These are phyloP conservation scores for Pilobolus umbonatus DNA, from an alignment of 192 early-diverging fungal genomes.

Conservation along the genomic window DNA sequence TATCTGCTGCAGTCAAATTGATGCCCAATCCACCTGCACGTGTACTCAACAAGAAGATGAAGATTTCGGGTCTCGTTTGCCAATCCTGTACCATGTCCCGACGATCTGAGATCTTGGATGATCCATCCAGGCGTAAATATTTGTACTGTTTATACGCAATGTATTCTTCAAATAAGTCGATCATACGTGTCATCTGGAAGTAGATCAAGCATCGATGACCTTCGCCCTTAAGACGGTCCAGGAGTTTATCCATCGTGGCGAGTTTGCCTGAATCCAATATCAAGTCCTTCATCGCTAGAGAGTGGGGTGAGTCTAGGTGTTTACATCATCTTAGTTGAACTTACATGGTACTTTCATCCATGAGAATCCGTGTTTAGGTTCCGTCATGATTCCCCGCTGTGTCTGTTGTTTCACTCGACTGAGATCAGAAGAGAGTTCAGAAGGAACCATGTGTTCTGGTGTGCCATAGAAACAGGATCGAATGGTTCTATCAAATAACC, in stretches of 20 bases:
- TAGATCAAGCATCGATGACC: slow-evolving; percentile 78
- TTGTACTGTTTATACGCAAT: slow-evolving; percentile 79
- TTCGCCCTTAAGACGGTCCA: slow-evolving; percentile 68
- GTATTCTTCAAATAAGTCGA: slow-evolving; percentile 87
- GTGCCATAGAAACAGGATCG: slow-evolving; percentile 39
- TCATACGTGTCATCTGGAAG: slow-evolving; percentile 90
- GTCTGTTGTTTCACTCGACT: background rate
- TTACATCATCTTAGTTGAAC: background rate
- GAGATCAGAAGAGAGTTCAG: slow-evolving; percentile 8
- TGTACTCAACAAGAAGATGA: slow-evolving; percentile 80
- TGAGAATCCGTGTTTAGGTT: slow-evolving; percentile 46
- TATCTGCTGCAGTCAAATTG: slow-evolving; percentile 87
- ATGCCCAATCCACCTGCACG: slow-evolving; percentile 86
- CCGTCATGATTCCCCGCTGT: background rate
- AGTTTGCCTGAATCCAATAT: slow-evolving; percentile 80
- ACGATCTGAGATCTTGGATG: slow-evolving; percentile 80
- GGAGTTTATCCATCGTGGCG: slow-evolving; percentile 61
- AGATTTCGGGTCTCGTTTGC: slow-evolving; percentile 83
- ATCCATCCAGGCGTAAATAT: slow-evolving; percentile 86
- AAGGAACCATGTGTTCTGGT: slow-evolving; percentile 24
- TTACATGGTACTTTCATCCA: slow-evolving; percentile 64
- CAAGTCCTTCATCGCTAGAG: slow-evolving; percentile 61
- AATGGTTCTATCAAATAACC: slow-evolving; percentile 40
- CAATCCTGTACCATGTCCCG: slow-evolving; percentile 90
- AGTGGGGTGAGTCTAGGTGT: background rate